phyloP scores from a whole-genome alignment of 2,329 filamentous ascomycete species.

The Curvularia spicifera region DNA sequence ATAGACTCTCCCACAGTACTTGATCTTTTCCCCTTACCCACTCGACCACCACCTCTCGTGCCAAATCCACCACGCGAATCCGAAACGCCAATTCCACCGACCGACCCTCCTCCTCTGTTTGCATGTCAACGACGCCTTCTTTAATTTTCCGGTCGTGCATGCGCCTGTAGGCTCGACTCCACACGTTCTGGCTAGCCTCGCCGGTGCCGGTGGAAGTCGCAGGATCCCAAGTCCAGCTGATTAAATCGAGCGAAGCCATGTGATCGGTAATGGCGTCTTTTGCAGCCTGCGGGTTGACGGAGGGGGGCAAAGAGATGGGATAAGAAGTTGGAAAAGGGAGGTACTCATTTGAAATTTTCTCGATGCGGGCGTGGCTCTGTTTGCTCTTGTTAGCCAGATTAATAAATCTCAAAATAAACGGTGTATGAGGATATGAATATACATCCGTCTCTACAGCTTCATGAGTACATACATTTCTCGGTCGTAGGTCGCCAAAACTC shows the following conservation, averaged over 20 bases:
- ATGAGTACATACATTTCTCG: conserved; percentile 55
- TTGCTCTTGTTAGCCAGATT: not conserved
- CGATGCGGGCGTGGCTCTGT: conserved; percentile 35
- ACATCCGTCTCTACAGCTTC: not conserved
- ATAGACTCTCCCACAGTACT: conserved; percentile 84
- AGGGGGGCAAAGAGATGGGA: conserved; percentile 52
- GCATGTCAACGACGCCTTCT: conserved; percentile 30
- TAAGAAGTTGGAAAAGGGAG: conserved; percentile 61
- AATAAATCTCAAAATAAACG: not conserved
- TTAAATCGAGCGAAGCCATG: conserved; percentile 64
- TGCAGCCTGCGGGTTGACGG: conserved; percentile 28
- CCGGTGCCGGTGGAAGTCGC: conserved; percentile 64
- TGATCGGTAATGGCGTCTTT: conserved; percentile 54
- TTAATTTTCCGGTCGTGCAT: conserved; percentile 53
- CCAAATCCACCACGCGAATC: conserved; percentile 45
- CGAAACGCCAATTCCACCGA: conserved; percentile 51
- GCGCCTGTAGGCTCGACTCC: conserved; percentile 76
- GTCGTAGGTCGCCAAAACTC: conserved; percentile 76
- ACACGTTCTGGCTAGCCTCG: conserved; percentile 73
- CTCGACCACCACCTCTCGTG: conserved; percentile 56
- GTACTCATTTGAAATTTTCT: conserved; percentile 57
- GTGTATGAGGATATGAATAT: not conserved
- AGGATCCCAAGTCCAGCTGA: conserved; percentile 70
- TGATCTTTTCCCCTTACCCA: conserved; percentile 80
- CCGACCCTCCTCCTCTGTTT: conserved; percentile 26